Base-by-base conservation (phyloP, 73 alveolate genomes). In the Paramecium sonneborni region DNA sequence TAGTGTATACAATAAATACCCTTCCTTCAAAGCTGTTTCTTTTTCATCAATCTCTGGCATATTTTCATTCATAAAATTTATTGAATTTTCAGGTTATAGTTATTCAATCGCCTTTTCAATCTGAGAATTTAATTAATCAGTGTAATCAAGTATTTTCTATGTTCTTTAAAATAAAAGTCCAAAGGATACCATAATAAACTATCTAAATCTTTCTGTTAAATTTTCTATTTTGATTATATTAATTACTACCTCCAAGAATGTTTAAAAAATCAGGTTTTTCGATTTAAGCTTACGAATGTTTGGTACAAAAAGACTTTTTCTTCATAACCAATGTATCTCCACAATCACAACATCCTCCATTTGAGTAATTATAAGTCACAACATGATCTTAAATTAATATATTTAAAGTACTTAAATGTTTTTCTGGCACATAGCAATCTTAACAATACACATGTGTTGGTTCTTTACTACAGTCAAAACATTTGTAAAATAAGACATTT, bases 311-410 rank as follows among this genome's bases (percentile, higher is more conserved):
- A 3, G 56, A 26, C 8, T 11, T 12, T 28, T 69, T 69, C 1
- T 69, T 69, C 52, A 69, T 69, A 28, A 69, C 20, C 3, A 32
- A 37, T 1, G 11, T 30, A 32, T 69, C 85, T 8, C 85, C 85
- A 28, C 85, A 69, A 69, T 69, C 85, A 69, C 85, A 69, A 32
- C 85, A 69, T n/a, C 85, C 85, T 9, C 57, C 57, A 69, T 69
- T 69, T n/a, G 85, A 69, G 7, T 69, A 69, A 28, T 69, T 2
- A 69, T 69, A 69, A 6, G 57, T 28, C 9, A 69, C 52, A 32
- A 69, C 85, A 69, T 69, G 85, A 69, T 32, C 85, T 69, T n/a
- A 69, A 9, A 9, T 20, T 14, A 57, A 69, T 9, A 23, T 28
- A 1, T 26, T 10, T 0, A 20, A 3, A 1, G 26, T 69, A 69